Evolutionary conservation across 257 asterid genomes (phyloP).

Genomic region (Ilex aquifolium): DNA sequence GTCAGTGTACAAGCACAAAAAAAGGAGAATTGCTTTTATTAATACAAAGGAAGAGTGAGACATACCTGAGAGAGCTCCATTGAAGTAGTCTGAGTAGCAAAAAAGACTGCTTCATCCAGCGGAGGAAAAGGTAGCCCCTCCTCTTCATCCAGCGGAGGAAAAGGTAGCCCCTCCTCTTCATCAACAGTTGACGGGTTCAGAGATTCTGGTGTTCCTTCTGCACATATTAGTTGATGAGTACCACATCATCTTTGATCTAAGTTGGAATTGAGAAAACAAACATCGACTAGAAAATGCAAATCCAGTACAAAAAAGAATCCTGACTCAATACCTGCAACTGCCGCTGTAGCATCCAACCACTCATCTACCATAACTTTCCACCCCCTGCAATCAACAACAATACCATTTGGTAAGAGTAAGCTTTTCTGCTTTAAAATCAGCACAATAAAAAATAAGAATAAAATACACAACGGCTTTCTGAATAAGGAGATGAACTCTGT

Average conservation of each 20-base stretch:
- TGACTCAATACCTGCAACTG: slow-evolving; percentile 42
- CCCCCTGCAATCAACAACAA: slow-evolving; percentile 42
- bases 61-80: slow-evolving; percentile 77
- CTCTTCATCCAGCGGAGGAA: slow-evolving; percentile 89
- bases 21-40: not conserved
- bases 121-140: slow-evolving; percentile 98
- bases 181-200: slow-evolving; percentile 52
- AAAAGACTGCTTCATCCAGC: slow-evolving; percentile 79
- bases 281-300: slow-evolving; percentile 4
- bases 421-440: no score
- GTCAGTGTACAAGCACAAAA: slow-evolving; percentile 22
- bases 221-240: slow-evolving; percentile 14
- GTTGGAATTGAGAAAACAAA: not conserved
- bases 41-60: not conserved
- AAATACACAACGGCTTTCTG: no score
- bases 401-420: no score
- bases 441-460: not conserved
- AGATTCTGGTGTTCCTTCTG: slow-evolving; percentile 62
- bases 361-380: slow-evolving; percentile 81
- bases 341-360: slow-evolving; percentile 51
- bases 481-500: no score
- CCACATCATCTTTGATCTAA: slow-evolving; percentile 3
- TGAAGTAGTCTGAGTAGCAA: slow-evolving; percentile 47
- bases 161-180: slow-evolving; percentile 88
- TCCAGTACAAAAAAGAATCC: slow-evolving; percentile 2